Evolutionary conservation across 495 filamentous ascomycete genomes (phyloP).

Genomic region (Lichina pygmaea): DNA sequence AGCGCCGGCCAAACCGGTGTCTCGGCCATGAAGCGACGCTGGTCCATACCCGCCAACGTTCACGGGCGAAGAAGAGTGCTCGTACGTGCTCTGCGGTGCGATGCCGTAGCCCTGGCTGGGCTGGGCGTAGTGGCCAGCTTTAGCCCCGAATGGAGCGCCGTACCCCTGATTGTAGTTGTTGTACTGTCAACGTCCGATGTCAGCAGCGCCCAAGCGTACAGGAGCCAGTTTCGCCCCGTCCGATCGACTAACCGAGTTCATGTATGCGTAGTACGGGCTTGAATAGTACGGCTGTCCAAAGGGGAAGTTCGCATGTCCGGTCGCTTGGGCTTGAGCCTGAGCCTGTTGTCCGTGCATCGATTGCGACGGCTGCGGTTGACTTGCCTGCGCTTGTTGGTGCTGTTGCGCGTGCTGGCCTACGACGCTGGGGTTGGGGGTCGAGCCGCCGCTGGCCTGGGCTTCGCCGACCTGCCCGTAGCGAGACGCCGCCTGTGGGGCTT

Average conservation of each 20-base stretch:
- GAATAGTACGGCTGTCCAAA: conserved; percentile 59
- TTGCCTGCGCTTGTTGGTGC: conserved; percentile 23
- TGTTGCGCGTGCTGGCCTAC: conserved; percentile 36
- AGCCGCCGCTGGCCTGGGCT: conserved; percentile 60
- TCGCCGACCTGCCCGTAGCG: conserved; percentile 45
- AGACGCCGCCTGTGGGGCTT: conserved; percentile 26
- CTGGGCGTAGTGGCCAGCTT: conserved; percentile 58
- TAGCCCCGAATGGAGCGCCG: conserved; percentile 18
- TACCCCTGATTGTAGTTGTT: conserved; percentile 31
- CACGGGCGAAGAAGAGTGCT: conserved; percentile 53
- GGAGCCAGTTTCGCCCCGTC: conserved; percentile 16
- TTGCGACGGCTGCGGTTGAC: conserved; percentile 15
- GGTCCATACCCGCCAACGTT: conserved; percentile 44
- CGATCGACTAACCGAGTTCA: conserved; percentile 44
- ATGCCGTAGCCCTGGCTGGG: conserved; percentile 50
- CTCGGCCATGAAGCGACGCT: conserved; percentile 37
- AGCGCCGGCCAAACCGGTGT: conserved; percentile 7
- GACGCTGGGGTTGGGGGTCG: conserved; percentile 60
- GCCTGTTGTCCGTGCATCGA: conserved; percentile 34
- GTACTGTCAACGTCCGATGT: conserved; percentile 12
- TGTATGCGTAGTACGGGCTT: conserved; percentile 45
- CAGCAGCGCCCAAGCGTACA: background rate
- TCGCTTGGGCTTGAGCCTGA: conserved; percentile 24
- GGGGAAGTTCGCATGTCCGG: conserved; percentile 24
- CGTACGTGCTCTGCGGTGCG: conserved; percentile 43